phyloP scores from a whole-genome alignment of 257 asterid genomes.

The Hygrophila difformis region DNA sequence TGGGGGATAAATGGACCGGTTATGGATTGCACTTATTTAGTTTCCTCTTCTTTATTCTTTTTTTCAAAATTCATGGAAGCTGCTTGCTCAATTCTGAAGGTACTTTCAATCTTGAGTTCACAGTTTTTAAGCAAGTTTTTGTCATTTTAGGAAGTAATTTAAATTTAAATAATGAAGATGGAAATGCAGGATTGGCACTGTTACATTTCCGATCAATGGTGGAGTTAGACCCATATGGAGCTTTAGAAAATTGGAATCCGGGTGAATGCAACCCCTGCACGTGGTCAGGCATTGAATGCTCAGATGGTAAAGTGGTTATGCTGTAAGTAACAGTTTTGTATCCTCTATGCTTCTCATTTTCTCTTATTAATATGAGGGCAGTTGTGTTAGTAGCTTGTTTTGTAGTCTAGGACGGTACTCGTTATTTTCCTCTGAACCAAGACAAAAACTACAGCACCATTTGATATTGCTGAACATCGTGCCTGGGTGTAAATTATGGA shows the following conservation, averaged over 20 bases:
- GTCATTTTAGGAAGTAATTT: conserved; percentile 3
- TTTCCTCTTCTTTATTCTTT: conserved; percentile 39
- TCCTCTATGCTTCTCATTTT: neutral
- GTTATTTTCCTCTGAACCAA: neutral
- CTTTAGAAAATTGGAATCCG: conserved; percentile 63
- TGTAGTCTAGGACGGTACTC: too few species aligned
- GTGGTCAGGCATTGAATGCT: conserved; percentile 78
- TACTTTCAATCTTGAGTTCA: too few species aligned
- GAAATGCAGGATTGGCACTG: conserved; percentile 61
- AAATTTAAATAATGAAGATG: conserved; percentile 8
- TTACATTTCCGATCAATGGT: conserved; percentile 54
- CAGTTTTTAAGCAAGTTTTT: neutral
- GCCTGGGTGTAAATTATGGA: neutral
- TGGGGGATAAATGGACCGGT: conserved; percentile 62
- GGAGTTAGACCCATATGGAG: conserved; percentile 53
- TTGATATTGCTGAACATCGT: neutral
- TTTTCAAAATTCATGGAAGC: conserved; percentile 43
- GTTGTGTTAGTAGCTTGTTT: too few species aligned
- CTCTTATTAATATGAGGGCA: neutral
- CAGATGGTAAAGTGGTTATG: conserved; percentile 53
- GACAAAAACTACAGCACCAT: neutral
- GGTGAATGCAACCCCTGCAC: conserved; percentile 58
- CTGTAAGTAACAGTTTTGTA: conserved; percentile 49
- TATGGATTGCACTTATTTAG: conserved; percentile 31
- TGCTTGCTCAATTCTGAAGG: conserved; percentile 78